Percentiles rank a stretch among this genome's conserved stretches.
Conservation (phyloP, 2,329 filamentous ascomycete genomes). For the Botrytis byssoidea region DNA sequence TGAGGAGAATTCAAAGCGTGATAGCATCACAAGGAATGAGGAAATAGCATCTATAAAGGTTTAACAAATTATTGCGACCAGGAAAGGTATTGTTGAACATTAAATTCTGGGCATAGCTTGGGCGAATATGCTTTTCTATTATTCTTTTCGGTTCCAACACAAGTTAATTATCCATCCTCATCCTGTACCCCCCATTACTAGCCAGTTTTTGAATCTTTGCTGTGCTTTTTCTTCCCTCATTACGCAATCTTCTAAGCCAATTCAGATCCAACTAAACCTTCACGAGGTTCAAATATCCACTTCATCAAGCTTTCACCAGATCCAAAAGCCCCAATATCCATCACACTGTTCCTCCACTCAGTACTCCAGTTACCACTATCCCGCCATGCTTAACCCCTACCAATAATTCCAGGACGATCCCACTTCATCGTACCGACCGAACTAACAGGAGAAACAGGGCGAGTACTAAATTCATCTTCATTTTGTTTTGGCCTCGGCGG, state of each 20-base stretch:
- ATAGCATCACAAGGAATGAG: too few species aligned
- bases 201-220: not conserved
- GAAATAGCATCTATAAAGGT: not conserved
- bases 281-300: not conserved
- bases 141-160: not conserved
- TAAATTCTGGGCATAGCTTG: too few species aligned
- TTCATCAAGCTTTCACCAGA: not conserved
- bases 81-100: not conserved
- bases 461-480: not conserved
- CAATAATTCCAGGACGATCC: not conserved
- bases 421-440: not conserved
- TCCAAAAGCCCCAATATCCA: not conserved
- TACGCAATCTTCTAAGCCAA: not conserved
- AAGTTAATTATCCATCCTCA: not conserved
- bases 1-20: not conserved
- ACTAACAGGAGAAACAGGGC: not conserved
- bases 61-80: not conserved
- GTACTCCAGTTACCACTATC: not conserved
- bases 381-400: rapidly evolving
- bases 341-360: not conserved
- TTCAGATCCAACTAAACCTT: not conserved
- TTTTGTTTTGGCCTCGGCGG: too few species aligned
- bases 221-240: not conserved
- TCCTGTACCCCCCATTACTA: not conserved
- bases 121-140: not conserved